A percentile compares a stretch with the other conserved stretches of the same genome.
Conservation (phyloP, 306 rosid genomes). For the Vachellia collinsii region DNA sequence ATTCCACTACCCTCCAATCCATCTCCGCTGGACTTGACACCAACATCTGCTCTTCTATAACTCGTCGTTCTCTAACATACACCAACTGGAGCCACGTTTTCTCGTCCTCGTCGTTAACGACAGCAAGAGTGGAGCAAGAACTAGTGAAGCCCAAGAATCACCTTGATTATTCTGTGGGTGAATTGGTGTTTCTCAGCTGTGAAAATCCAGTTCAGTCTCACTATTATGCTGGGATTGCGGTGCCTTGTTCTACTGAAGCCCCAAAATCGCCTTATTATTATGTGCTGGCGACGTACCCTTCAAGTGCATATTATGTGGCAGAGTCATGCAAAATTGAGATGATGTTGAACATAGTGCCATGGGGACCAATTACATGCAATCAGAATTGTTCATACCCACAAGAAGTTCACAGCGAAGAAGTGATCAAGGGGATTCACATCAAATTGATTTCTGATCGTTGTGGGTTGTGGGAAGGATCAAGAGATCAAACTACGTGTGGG, state of each 20-base stretch:
- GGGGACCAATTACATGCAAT: background rate
- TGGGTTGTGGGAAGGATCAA: background rate
- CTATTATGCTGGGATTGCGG: no score
- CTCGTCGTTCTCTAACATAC: background rate
- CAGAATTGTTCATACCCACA: background rate
- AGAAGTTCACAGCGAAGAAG: background rate
- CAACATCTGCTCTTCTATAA: background rate
- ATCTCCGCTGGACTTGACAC: background rate
- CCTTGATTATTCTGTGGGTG: background rate
- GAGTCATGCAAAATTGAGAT: background rate
- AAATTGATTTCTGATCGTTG: background rate
- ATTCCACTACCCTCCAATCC: background rate
- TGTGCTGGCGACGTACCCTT: background rate
- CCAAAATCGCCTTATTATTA: background rate
- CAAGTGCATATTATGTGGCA: background rate
- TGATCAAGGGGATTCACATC: conserved; percentile 9
- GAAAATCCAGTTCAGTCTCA: background rate
- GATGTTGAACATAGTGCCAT: background rate
- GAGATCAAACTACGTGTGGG: accelerated
- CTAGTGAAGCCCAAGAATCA: no score
- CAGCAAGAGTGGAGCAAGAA: no score
- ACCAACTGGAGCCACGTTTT: background rate
- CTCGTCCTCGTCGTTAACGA: no score
- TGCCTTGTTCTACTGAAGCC: background rate
- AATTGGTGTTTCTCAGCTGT: background rate